phyloP scores from a whole-genome alignment of 768 basidiomycete species.

The Hypsizygus marmoreus region DNA sequence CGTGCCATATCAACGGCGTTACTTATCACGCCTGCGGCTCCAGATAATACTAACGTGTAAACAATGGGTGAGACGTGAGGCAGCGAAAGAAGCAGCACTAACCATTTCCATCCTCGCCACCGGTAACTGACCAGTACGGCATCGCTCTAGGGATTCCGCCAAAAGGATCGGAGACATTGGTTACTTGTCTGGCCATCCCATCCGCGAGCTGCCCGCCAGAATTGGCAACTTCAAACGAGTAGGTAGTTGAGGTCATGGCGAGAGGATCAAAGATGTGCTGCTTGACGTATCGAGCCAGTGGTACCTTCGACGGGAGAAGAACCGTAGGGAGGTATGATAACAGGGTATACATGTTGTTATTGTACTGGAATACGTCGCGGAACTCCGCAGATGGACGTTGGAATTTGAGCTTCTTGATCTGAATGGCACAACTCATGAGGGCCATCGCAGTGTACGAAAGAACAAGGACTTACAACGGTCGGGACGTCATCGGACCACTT shows the following conservation, averaged over 20 bases:
- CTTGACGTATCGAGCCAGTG: constrained; percentile 21
- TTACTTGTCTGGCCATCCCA: constrained; percentile 16
- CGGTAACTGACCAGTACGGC: constrained; percentile 16
- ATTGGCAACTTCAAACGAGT: constrained; percentile 22
- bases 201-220: constrained; percentile 22
- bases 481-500: constrained; percentile 5
- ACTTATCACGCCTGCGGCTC: constrained; percentile 25
- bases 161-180: constrained; percentile 8
- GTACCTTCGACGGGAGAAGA: constrained; percentile 19
- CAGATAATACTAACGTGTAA: constrained; percentile 17
- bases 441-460: neutral
- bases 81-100: constrained; percentile 1
- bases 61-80: neutral
- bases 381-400: constrained; percentile 28
- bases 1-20: constrained; percentile 22
- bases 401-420: constrained; percentile 21
- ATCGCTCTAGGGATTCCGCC: constrained; percentile 1
- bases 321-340: constrained; percentile 22
- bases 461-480: constrained; percentile 2
- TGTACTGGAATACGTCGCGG: constrained; percentile 25
- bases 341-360: constrained; percentile 25
- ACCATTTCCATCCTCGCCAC: constrained; percentile 8
- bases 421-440: too few species aligned
- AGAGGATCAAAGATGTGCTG: constrained; percentile 25
- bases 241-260: constrained; percentile 27